Conservation (phyloP, 2,329 filamentous ascomycete genomes). For the Claviceps humidiphila region DNA sequence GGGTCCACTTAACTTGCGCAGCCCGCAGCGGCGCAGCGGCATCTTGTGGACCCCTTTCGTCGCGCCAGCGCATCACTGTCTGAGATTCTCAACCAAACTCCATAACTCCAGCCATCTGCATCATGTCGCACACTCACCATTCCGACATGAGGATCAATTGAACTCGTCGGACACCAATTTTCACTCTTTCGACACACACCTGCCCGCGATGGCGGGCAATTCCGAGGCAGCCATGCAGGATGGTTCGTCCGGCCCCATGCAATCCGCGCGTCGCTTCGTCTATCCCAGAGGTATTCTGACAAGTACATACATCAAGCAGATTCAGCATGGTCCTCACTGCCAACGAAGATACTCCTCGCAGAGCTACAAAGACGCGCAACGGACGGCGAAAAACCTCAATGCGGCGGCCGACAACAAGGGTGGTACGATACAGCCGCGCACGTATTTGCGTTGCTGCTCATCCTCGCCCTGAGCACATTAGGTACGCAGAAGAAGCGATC, state of each 20-base stretch:
- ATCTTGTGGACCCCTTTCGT: no score
- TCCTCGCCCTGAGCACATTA: conserved; percentile 46
- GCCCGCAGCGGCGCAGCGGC: no score
- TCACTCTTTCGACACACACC: neutral
- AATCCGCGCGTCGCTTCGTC: no score
- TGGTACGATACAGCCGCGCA: conserved; percentile 55
- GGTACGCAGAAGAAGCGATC: conserved; percentile 25
- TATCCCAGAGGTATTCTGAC: neutral
- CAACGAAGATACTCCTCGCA: conserved; percentile 37
- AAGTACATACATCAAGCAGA: conserved; percentile 9
- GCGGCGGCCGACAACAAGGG: conserved; percentile 38
- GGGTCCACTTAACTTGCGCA: no score
- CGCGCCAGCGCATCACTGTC: no score
- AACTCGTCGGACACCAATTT: neutral
- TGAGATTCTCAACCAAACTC: no score
- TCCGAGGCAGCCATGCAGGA: conserved; percentile 9
- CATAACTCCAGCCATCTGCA: no score
- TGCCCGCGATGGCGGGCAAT: conserved; percentile 8
- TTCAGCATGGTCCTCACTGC: conserved; percentile 32
- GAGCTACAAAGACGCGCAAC: conserved; percentile 37
- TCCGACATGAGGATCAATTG: conserved; percentile 2
- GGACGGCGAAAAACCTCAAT: conserved; percentile 31
- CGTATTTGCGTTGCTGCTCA: conserved; percentile 54
- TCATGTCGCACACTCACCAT: no score
- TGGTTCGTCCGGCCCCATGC: neutral